Conservation (phyloP, 805 yeast genomes). For the Candida endomychidarum region DNA sequence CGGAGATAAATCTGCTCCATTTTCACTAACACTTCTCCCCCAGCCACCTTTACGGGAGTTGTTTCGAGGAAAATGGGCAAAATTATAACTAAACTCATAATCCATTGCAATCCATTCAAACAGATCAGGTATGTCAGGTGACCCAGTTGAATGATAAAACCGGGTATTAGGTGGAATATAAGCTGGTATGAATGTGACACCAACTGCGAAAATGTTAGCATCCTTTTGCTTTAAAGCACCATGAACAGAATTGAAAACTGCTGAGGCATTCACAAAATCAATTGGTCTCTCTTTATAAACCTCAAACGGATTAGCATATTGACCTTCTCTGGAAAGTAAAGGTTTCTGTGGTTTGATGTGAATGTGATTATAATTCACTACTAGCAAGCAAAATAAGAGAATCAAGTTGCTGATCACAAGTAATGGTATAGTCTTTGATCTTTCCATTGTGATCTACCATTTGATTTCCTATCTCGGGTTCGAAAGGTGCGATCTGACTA, state of each 20-base stretch:
- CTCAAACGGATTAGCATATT: constrained; percentile 8
- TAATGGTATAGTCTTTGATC: neutral
- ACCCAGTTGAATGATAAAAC: constrained; percentile 51
- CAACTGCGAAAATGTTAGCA: constrained; percentile 53
- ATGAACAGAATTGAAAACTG: constrained; percentile 54
- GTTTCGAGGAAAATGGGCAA: constrained; percentile 27
- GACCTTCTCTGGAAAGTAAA: neutral
- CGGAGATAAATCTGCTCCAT: no score
- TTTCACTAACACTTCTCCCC: neutral
- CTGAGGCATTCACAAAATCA: constrained; percentile 50
- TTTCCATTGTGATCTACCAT: no score
- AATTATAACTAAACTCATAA: constrained; percentile 56
- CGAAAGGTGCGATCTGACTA: no score
- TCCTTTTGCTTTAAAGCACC: constrained; percentile 53
- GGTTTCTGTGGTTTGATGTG: neutral
- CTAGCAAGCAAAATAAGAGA: neutral
- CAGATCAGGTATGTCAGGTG: constrained; percentile 41
- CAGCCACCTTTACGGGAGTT: neutral
- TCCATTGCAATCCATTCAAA: constrained; percentile 69
- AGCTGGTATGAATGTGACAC: constrained; percentile 61
- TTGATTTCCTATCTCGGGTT: constrained; percentile 1
- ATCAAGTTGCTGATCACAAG: neutral
- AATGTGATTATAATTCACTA: neutral
- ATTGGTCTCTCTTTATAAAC: constrained; percentile 42
- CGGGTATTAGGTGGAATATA: constrained; percentile 58